Conservation (phyloP, 148 eudicot genomes). For the Selenicereus undatus region DNA sequence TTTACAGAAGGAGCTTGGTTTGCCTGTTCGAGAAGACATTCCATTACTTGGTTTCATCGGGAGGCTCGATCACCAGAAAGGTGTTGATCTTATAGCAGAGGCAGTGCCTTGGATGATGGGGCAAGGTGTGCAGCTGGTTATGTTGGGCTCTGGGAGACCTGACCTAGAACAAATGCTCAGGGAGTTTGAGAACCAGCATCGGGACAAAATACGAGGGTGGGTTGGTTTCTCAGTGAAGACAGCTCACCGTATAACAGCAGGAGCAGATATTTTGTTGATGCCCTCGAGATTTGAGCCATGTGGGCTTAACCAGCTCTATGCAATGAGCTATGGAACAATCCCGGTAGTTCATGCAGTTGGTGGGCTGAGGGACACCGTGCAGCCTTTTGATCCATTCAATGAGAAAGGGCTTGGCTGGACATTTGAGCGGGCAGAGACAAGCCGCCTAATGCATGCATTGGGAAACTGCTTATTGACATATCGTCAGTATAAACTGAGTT, state of each 20-base stretch:
- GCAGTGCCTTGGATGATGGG: conserved; percentile 87
- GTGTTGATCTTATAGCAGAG: conserved; percentile 86
- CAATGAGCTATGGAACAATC: conserved; percentile 87
- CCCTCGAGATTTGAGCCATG: conserved; percentile 98
- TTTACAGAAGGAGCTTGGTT: conserved; percentile 76
- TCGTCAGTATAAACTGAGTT: conserved; percentile 60
- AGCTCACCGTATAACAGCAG: conserved; percentile 92
- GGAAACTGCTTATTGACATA: conserved; percentile 76
- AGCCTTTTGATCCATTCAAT: conserved; percentile 68
- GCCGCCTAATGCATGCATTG: conserved; percentile 55
- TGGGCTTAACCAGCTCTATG: conserved; percentile 93
- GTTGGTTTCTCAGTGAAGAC: conserved; percentile 88
- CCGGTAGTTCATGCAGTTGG: conserved; percentile 98
- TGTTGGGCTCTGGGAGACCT: conserved; percentile 83
- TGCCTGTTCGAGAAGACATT: conserved; percentile 61
- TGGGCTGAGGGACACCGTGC: conserved; percentile 89
- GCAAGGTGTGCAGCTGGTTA: conserved; percentile 78
- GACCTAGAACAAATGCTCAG: conserved; percentile 84
- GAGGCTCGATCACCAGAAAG: conserved; percentile 81
- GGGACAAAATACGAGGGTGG: conserved; percentile 71
- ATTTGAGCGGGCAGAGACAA: conserved; percentile 62
- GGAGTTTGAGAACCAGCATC: conserved; percentile 56
- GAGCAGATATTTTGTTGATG: conserved; percentile 86
- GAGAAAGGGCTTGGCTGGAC: conserved; percentile 91
- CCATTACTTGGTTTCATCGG: conserved; percentile 93